Evolutionary conservation across 176 grass and related monocot genomes (phyloP).

Genomic region (Alopecurus myosuroides): DNA sequence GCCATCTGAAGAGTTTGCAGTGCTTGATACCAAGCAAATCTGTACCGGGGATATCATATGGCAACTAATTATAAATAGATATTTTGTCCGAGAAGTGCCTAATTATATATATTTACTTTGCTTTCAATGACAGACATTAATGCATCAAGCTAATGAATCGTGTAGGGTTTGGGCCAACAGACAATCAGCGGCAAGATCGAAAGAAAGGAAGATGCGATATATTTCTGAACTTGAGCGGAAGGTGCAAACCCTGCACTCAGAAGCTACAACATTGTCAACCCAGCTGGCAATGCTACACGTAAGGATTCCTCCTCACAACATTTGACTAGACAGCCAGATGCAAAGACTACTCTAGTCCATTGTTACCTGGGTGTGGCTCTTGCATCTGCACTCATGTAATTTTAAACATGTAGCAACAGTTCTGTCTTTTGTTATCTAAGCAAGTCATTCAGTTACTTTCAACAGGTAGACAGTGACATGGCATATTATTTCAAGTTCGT

Average conservation of each 20-base stretch:
- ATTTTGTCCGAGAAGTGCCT: background rate
- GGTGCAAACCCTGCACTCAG: conserved; percentile 30
- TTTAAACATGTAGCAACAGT: background rate
- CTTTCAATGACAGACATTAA: no score
- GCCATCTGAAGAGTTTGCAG: background rate
- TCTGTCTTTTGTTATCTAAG: background rate
- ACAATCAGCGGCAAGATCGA: conserved; percentile 45
- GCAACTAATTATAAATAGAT: background rate
- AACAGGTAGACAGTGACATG: no score
- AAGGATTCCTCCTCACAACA: background rate
- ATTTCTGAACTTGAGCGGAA: conserved; percentile 47
- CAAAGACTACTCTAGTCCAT: background rate
- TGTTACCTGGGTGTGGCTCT: background rate
- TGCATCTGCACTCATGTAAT: background rate
- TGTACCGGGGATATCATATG: background rate
- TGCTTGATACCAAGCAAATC: background rate
- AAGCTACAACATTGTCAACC: conserved; percentile 36
- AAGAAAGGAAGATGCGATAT: conserved; percentile 46
- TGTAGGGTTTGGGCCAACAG: conserved; percentile 46
- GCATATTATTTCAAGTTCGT: no score
- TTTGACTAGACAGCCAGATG: background rate
- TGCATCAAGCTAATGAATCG: no score
- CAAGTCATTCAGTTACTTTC: background rate
- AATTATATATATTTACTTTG: background rate
- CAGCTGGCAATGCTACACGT: conserved; percentile 36